phyloP scores from a whole-genome alignment of 108 stramenopile genomes.

The Conticribra weissflogii region DNA sequence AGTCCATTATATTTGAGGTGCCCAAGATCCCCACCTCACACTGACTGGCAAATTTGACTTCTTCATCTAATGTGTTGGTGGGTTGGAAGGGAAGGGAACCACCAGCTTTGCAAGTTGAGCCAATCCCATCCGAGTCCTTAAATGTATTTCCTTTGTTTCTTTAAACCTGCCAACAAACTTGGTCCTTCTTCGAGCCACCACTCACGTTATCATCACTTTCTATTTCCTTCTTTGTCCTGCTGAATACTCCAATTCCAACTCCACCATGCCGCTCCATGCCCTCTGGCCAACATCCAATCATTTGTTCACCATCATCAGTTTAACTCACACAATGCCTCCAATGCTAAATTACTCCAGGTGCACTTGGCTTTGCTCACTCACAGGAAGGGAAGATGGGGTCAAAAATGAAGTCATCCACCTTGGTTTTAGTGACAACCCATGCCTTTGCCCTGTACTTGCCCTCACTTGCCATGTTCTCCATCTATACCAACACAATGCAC shows the following conservation, averaged over 20 bases:
- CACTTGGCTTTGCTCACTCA: conserved; percentile 44
- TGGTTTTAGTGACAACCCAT: conserved; percentile 35
- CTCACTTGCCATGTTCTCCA: conserved; percentile 30
- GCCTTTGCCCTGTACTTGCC: conserved; percentile 48
- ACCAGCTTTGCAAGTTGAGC: too few relatives aligned
- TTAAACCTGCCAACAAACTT: too few relatives aligned
- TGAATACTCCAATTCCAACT: conserved; percentile 27
- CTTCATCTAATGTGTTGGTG: too few relatives aligned
- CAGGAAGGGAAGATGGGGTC: conserved; percentile 44
- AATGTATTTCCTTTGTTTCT: too few relatives aligned
- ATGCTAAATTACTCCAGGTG: conserved; percentile 22
- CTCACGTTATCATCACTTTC: too few relatives aligned
- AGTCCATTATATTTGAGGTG: too few relatives aligned
- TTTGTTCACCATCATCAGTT: conserved; percentile 20
- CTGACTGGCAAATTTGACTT: too few relatives aligned
- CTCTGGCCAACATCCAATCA: conserved; percentile 36
- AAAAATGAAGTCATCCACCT: conserved; percentile 47
- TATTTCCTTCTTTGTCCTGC: conserved; percentile 46
- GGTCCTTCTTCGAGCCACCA: too few relatives aligned
- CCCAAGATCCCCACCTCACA: too few relatives aligned
- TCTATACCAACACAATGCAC: conserved; percentile 13
- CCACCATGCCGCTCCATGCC: conserved; percentile 29
- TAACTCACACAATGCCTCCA: conserved; percentile 21
- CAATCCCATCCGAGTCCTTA: too few relatives aligned
- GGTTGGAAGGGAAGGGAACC: too few relatives aligned